Evolutionary conservation across 345 rosid genomes (phyloP), one percentile per base, ranked within the genome.

Genomic region (Salix arbutifolia): DNA sequence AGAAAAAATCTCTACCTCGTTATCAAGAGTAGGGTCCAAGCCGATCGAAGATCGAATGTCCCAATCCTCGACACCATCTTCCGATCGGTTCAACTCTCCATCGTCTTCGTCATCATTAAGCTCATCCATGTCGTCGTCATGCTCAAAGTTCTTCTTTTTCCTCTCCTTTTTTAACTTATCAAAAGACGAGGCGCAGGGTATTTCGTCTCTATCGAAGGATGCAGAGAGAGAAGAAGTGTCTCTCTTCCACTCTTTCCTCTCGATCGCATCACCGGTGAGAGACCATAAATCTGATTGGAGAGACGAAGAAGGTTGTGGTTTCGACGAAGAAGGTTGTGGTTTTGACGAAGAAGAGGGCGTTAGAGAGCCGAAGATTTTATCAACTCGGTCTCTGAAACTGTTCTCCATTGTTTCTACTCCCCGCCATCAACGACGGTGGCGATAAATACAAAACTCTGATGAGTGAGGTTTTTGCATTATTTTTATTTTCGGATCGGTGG

Each of bases 31-130:
- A 30, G 80, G 83, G 69, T 94, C 98, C 74, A 89, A 83, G 30
- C 98, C 96, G 68, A 94, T 84, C 23, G 89, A 90, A 18, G 94
- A 86, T 80, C 88, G 85, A 71, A 94, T 91, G 35, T 87, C 89
- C 94, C 93, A 94, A n/a, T 76, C 94, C 72, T 85, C 92, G 21
- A 76, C 81, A 46, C 79, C 82, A 61, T 76, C 85, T 9, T 80
- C 78, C 69, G 42, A 62, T 23, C 52, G 50, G 37, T 58, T 52
- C 38, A 78, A 14, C 66, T 26, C 69, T 7, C 46, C 84, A 2
- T 78, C 83, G 4, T 68, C 82, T 4, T 71, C 81, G 13, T 75
- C 85, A 16, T 73, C 80, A 5, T 78, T 87, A 23, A 81, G 71
- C n/a, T 75, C 83, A 2, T 82, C 79, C 5, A 79, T 78, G 58